Evolutionary conservation across 441 rosid species (phyloP), one percentile per base, ranked within the genome.

Genomic region (Flueggea neowawraea): DNA sequence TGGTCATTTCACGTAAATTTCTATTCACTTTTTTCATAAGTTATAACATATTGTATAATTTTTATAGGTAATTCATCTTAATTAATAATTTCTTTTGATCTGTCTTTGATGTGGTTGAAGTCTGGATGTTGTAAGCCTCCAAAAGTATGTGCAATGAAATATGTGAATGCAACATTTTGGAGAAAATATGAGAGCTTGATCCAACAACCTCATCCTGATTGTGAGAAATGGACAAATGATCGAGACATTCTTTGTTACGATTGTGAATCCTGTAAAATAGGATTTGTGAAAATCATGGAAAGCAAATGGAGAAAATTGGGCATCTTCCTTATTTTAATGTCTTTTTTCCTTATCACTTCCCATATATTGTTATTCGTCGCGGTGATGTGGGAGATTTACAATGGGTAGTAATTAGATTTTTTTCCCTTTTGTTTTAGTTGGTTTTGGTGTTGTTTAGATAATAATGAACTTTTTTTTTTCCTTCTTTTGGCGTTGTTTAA

Each of bases 61-160:
- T 36, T 36, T 22, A 22, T 22, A 22, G 28, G 28, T 2, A 22
- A 2, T 22, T 22, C 28, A 22, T 22, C 28, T 22, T 22, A 22
- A 22, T 22, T 22, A 22, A 22, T 22, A 22, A 1, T 22, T 22
- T 2, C 28, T 36, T 36, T 5, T 36, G 41, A 5, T 36, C 9
- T 4, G 5, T 48, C 10, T 59, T 39, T 28, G 4, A 45, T 62
- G 33, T 22, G 44, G 41, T 22, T 60, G 31, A 33, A 91, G 97
- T 64, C 71, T 6, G 97, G 96, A 63, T 91, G 97, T 53, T 91
- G 96, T 79, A 84, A 48, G 64, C 97, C 97, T 2, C 92, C 96
- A 0, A 41, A 43, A 50, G 62, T 64, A 14, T 91, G 94, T 58
- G 71, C 69, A 48, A 85, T 91, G 91, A 82, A 74, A 41, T 68